A percentile compares a stretch with the other conserved stretches of the same genome.
phyloP scores from a whole-genome alignment of 805 yeast genomes.

The Candida ovalis region DNA sequence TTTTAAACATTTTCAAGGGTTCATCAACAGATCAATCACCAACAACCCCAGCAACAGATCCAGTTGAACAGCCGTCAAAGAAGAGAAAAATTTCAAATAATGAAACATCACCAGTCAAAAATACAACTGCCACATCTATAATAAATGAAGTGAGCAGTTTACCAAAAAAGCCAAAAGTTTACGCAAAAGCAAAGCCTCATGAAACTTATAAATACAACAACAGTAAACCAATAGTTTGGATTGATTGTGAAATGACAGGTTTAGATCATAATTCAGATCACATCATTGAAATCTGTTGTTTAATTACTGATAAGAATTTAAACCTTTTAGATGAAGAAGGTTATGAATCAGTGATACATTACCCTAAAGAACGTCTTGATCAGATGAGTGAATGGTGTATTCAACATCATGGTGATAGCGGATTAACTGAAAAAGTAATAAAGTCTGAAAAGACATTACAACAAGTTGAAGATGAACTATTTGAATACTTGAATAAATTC shows the following conservation, averaged over 20 bases:
- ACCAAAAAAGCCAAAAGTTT: not conserved
- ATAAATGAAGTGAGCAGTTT: not conserved
- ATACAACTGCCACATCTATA: not conserved
- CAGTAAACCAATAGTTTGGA: constrained; percentile 67
- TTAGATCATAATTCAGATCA: constrained; percentile 73
- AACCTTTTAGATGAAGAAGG: constrained; percentile 66
- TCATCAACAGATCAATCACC: not conserved
- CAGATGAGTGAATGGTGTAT: constrained; percentile 88
- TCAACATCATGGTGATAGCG: constrained; percentile 72
- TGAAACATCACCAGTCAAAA: not conserved
- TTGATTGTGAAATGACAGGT: constrained; percentile 99
- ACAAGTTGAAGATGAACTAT: constrained; percentile 63
- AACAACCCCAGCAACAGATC: not conserved
- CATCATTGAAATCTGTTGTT: constrained; percentile 88
- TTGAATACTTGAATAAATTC: constrained; percentile 54
- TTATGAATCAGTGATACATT: constrained; percentile 78
- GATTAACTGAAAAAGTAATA: constrained; percentile 70
- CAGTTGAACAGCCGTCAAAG: not conserved
- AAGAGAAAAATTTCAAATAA: constrained; percentile 3
- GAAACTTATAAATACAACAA: constrained; percentile 13
- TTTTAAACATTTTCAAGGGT: constrained; percentile 3
- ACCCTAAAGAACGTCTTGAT: constrained; percentile 56
- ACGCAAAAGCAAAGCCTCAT: not conserved
- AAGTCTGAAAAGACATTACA: constrained; percentile 48
- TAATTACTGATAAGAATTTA: constrained; percentile 81